phyloP scores from a whole-genome alignment of 768 basidiomycete genomes.

The Pleurotus sapidus region DNA sequence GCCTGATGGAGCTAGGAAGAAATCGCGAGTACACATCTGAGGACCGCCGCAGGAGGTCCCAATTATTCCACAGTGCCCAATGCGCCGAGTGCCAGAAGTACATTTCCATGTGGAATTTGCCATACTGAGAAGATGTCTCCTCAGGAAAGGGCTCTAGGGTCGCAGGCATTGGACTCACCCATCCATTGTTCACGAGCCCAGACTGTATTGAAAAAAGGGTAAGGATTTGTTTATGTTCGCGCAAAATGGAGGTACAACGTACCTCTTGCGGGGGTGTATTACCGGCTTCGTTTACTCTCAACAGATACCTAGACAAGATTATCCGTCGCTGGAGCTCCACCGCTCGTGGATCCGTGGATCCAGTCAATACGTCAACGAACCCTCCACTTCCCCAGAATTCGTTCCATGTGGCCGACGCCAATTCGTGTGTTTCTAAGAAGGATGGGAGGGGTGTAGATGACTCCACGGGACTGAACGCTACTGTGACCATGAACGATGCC shows the following conservation, averaged over 20 bases:
- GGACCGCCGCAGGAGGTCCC: slow-evolving; percentile 49
- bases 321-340: slow-evolving; percentile 56
- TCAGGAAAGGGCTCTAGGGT: too few species aligned
- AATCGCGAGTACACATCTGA: slow-evolving; percentile 44
- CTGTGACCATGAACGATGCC: slow-evolving; percentile 31
- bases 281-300: slow-evolving; percentile 59
- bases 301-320: slow-evolving; percentile 52
- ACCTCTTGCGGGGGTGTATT: slow-evolving; percentile 58
- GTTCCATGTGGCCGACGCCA: slow-evolving; percentile 40
- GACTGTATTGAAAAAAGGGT: slow-evolving; percentile 30
- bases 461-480: slow-evolving; percentile 26
- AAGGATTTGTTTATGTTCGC: slow-evolving; percentile 1
- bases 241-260: slow-evolving; percentile 10
- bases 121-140: slow-evolving; percentile 24
- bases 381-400: slow-evolving; percentile 46
- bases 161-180: slow-evolving; percentile 33
- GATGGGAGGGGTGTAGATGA: slow-evolving; percentile 15
- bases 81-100: slow-evolving; percentile 57
- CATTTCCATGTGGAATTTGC: slow-evolving; percentile 60
- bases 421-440: slow-evolving; percentile 22
- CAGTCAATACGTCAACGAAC: slow-evolving; percentile 50
- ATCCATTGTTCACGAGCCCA: slow-evolving; percentile 53
- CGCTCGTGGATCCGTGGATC: slow-evolving; percentile 46
- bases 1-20: slow-evolving; percentile 39
- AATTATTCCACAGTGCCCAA: slow-evolving; percentile 62